Conservation (phyloP, 2,329 filamentous ascomycete species). For the Ascochyta viciae-villosae region DNA sequence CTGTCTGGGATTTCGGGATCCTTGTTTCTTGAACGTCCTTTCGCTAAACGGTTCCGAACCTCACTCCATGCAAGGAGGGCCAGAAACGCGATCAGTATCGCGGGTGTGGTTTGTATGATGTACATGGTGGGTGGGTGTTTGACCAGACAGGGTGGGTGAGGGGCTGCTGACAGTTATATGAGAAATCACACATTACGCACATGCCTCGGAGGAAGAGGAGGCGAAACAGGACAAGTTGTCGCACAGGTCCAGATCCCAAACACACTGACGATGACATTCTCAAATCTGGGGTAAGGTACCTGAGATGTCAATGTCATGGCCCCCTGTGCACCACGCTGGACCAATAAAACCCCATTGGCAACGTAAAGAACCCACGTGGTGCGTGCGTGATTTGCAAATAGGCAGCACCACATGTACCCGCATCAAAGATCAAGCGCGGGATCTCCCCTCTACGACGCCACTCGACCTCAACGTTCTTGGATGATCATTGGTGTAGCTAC, state of each 20-base stretch:
- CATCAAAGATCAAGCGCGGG: background rate
- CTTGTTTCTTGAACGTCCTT: constrained; percentile 22
- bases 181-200: background rate
- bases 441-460: background rate
- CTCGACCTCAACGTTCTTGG: background rate
- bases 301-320: constrained; percentile 10
- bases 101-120: constrained; percentile 30
- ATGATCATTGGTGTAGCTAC: background rate
- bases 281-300: constrained; percentile 8
- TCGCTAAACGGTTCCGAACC: constrained; percentile 23
- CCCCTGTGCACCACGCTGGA: background rate
- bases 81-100: constrained; percentile 29
- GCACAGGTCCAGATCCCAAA: constrained; percentile 7
- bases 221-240: constrained; percentile 5
- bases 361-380: constrained; percentile 6
- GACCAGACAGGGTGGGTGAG: background rate
- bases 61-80: constrained; percentile 27
- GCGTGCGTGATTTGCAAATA: background rate
- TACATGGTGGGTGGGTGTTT: constrained; percentile 20
- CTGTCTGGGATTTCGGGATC: constrained; percentile 24
- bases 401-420: constrained; percentile 2
- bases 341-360: constrained; percentile 4
- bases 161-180: background rate
- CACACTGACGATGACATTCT: constrained; percentile 15
- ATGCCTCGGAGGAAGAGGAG: background rate